phyloP scores from a whole-genome alignment of 2,329 filamentous ascomycete genomes.

The Magnaporthiopsis poae region DNA sequence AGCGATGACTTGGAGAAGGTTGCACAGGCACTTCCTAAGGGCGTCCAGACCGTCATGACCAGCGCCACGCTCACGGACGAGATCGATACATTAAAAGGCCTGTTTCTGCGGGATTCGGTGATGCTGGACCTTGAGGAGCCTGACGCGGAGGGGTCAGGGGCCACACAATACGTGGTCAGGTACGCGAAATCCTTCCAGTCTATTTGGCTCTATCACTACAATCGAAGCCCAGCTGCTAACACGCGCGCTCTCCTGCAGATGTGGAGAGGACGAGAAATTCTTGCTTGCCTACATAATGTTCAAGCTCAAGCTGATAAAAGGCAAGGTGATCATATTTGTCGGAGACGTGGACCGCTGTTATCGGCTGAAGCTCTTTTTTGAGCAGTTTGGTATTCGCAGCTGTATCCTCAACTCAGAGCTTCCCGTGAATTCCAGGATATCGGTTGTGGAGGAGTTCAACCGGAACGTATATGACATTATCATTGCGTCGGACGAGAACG shows the following conservation, averaged over 20 bases:
- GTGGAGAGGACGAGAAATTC: slow-evolving; percentile 96
- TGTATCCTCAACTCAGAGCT: slow-evolving; percentile 91
- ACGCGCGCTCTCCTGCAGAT: slow-evolving; percentile 35
- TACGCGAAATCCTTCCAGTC: slow-evolving; percentile 25
- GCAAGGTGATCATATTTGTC: slow-evolving; percentile 67
- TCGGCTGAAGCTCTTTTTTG: slow-evolving; percentile 83
- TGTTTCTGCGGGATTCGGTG: slow-evolving; percentile 75
- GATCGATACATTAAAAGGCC: slow-evolving; percentile 70
- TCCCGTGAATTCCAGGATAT: slow-evolving; percentile 82
- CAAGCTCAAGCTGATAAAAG: slow-evolving; percentile 86
- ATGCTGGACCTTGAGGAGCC: slow-evolving; percentile 74
- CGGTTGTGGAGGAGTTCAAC: slow-evolving; percentile 96
- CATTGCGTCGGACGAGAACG: slow-evolving; percentile 67
- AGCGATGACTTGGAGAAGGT: slow-evolving; percentile 79
- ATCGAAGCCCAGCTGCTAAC: neutral
- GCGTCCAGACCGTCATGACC: slow-evolving; percentile 84
- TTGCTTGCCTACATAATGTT: slow-evolving; percentile 87
- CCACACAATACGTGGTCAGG: slow-evolving; percentile 82
- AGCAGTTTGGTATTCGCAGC: slow-evolving; percentile 91
- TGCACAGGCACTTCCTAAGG: slow-evolving; percentile 67
- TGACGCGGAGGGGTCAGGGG: slow-evolving; percentile 63
- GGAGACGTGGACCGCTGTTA: slow-evolving; percentile 82
- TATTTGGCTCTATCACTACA: too few species aligned
- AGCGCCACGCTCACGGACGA: slow-evolving; percentile 86
- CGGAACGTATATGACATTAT: slow-evolving; percentile 95